Percentiles rank a stretch among this genome's conserved stretches.
phyloP scores from a whole-genome alignment of 192 early-diverging fungal genomes.

The Entomortierella beljakovae region DNA sequence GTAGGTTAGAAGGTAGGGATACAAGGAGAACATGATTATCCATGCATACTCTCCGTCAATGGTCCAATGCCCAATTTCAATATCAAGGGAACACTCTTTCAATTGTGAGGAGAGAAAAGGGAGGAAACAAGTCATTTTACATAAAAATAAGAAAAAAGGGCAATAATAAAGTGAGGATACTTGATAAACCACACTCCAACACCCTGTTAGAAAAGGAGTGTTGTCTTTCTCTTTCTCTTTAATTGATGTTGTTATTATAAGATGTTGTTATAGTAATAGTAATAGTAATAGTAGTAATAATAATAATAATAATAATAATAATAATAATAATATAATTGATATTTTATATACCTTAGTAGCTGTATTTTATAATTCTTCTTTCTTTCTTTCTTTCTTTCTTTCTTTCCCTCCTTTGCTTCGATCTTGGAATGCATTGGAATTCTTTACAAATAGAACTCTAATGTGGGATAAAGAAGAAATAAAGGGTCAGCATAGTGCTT shows the following conservation, averaged over 20 bases:
- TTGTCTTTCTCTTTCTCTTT: too few relatives aligned
- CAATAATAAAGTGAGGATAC: too few relatives aligned
- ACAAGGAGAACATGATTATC: not conserved
- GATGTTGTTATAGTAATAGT: too few relatives aligned
- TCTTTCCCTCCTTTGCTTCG: constrained; percentile 1
- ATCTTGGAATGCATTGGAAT: constrained; percentile 26
- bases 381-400: not conserved
- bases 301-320: too few relatives aligned
- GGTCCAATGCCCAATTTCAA: not conserved
- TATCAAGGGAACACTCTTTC: too few relatives aligned
- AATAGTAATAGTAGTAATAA: too few relatives aligned
- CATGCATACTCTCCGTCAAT: not conserved
- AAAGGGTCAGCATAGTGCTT: not conserved
- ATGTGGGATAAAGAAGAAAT: not conserved
- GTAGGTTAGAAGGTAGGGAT: not conserved
- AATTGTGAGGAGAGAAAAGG: not conserved
- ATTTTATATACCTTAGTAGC: not conserved
- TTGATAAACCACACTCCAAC: too few relatives aligned
- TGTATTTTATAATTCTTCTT: constrained; percentile 1
- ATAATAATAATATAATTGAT: too few relatives aligned
- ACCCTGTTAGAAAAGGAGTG: too few relatives aligned
- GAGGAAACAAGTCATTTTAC: too few relatives aligned
- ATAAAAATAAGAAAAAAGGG: too few relatives aligned
- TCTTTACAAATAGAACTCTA: not conserved
- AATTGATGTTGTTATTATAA: too few relatives aligned